Percentiles rank a stretch among this genome's conserved stretches.
These are phyloP conservation scores for Starmerella tilneyi DNA, from an alignment of 805 yeast genomes.

Conservation along the genomic window DNA sequence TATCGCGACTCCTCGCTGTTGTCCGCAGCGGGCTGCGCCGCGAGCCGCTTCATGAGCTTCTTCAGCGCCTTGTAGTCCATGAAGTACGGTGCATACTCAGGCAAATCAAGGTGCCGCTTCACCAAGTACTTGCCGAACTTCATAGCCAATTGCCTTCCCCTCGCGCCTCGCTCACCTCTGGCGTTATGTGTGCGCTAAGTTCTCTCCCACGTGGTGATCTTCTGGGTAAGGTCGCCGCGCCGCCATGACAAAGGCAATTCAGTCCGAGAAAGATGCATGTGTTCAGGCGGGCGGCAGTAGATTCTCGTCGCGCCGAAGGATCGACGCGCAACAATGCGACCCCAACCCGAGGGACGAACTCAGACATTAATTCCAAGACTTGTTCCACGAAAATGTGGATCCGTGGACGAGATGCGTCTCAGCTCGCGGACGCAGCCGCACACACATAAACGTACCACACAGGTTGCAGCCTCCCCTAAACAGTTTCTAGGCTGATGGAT, in stretches of 20 bases:
- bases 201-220: neutral
- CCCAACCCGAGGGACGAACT: too few species aligned
- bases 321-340: too few species aligned
- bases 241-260: neutral
- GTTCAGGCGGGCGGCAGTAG: neutral
- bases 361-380: too few species aligned
- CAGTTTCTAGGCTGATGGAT: too few species aligned
- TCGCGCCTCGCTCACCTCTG: too few species aligned
- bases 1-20: conserved; percentile 33
- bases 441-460: too few species aligned
- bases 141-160: conserved; percentile 32
- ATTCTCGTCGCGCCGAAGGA: too few species aligned
- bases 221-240: conserved; percentile 1
- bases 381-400: too few species aligned
- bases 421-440: too few species aligned
- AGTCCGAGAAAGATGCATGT: neutral
- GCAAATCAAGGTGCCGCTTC: conserved; percentile 84
- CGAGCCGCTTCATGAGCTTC: conserved; percentile 74
- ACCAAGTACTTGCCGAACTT: conserved; percentile 95
- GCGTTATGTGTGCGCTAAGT: too few species aligned
- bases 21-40: conserved; percentile 30
- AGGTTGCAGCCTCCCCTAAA: too few species aligned
- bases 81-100: conserved; percentile 88
- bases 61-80: conserved; percentile 90
- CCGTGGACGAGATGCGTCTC: too few species aligned